Evolutionary conservation across 352 stramenopile species (phyloP).

Genomic region (Thalassiosira mediterranea): DNA sequence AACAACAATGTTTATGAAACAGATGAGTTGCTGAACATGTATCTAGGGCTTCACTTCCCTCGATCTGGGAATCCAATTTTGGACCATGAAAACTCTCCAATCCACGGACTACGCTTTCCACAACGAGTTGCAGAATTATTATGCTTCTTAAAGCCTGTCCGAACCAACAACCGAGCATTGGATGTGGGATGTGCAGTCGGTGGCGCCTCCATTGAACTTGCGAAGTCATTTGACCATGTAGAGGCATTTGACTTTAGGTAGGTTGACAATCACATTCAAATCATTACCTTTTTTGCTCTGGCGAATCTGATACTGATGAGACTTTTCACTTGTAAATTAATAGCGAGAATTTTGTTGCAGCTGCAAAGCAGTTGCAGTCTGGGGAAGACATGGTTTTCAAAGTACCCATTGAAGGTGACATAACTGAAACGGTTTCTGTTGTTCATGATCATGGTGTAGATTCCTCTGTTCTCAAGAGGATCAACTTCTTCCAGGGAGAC

Average conservation of each 20-base stretch:
- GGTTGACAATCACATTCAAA: slow-evolving; percentile 26
- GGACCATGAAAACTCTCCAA: slow-evolving; percentile 61
- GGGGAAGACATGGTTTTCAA: slow-evolving; percentile 86
- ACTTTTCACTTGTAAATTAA: too few relatives aligned
- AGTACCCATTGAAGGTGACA: slow-evolving; percentile 89
- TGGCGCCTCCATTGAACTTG: slow-evolving; percentile 91
- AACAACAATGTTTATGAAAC: slow-evolving; percentile 68
- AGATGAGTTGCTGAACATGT: slow-evolving; percentile 65
- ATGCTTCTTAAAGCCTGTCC: slow-evolving; percentile 63
- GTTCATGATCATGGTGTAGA: slow-evolving; percentile 82
- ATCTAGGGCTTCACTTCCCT: slow-evolving; percentile 72
- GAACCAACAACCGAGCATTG: slow-evolving; percentile 84
- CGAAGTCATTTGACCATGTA: slow-evolving; percentile 90
- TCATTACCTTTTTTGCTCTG: background rate
- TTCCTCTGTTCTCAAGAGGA: slow-evolving; percentile 75
- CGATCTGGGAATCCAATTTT: slow-evolving; percentile 58
- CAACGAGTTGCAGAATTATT: slow-evolving; percentile 85
- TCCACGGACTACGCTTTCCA: slow-evolving; percentile 88
- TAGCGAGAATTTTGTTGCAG: slow-evolving; percentile 88
- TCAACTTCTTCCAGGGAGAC: slow-evolving; percentile 93
- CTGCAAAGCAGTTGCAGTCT: slow-evolving; percentile 88
- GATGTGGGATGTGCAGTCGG: slow-evolving; percentile 94
- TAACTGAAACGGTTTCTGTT: slow-evolving; percentile 73
- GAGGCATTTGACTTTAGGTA: slow-evolving; percentile 92
- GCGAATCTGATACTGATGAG: too few relatives aligned